Evolutionary conservation across 2,329 filamentous ascomycete genomes (phyloP).

Genomic region (Alternaria solani): DNA sequence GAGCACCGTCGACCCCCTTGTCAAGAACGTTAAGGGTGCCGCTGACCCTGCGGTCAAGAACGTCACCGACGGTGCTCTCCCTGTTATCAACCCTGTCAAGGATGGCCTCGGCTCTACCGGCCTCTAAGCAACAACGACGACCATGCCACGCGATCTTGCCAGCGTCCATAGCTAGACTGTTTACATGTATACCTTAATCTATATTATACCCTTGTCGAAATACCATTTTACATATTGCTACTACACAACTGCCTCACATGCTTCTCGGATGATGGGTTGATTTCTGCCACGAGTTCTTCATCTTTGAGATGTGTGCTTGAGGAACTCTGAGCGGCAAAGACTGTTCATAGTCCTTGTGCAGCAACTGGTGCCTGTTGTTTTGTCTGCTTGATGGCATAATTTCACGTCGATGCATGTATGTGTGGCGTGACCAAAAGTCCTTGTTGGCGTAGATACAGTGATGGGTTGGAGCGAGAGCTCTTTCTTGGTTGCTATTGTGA

Average conservation of each 20-base stretch:
- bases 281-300: no score
- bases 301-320: no score
- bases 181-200: neutral
- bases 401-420: no score
- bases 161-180: neutral
- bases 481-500: no score
- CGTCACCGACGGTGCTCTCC: neutral
- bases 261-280: neutral
- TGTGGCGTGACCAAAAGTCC: no score
- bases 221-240: neutral
- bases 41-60: neutral
- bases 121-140: neutral
- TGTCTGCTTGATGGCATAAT: no score
- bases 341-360: no score
- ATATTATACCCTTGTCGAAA: neutral
- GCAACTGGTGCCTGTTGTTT: no score
- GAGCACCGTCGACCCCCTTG: neutral
- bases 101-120: neutral
- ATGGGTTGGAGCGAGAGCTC: no score
- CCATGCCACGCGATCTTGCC: neutral
- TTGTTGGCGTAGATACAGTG: no score
- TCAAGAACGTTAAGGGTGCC: neutral
- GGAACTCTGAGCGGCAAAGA: no score
- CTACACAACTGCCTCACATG: rapidly evolving
- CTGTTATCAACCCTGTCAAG: neutral